A percentile compares a stretch with the other conserved stretches of the same genome.
Conservation (phyloP, 1,284 basidiomycete genomes). For the Leccinum subfulvum region DNA sequence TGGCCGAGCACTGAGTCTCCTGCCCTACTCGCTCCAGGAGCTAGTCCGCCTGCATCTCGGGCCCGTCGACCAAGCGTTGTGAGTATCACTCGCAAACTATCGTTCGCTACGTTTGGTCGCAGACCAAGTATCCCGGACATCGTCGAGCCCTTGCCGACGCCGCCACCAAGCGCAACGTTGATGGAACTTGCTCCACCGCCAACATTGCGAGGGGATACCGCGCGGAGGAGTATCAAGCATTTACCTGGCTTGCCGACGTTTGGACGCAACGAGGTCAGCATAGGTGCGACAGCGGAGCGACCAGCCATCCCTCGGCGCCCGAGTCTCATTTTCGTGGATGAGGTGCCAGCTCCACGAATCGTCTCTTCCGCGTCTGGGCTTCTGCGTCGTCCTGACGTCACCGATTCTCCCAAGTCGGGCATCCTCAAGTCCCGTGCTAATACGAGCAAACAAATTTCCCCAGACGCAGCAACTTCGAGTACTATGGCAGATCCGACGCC, state of each 20-base stretch:
- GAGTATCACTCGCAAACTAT: slow-evolving; percentile 32
- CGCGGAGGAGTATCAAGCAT: slow-evolving; percentile 19
- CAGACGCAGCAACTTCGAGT: neutral
- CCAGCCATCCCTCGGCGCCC: slow-evolving; percentile 18
- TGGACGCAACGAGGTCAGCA: slow-evolving; percentile 3
- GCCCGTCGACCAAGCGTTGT: slow-evolving; percentile 30
- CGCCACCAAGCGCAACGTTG: slow-evolving; percentile 13
- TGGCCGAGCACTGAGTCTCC: slow-evolving; percentile 26
- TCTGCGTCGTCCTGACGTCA: slow-evolving; percentile 2
- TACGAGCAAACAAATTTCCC: slow-evolving; percentile 6
- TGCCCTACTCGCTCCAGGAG: slow-evolving; percentile 10
- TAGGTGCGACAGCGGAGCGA: neutral
- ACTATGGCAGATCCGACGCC: neutral
- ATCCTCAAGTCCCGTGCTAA: slow-evolving; percentile 22
- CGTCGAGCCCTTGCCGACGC: slow-evolving; percentile 19
- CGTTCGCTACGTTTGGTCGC: slow-evolving; percentile 25
- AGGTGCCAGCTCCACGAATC: neutral
- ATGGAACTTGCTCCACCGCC: slow-evolving; percentile 23
- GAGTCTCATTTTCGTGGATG: slow-evolving; percentile 14
- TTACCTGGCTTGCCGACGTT: slow-evolving; percentile 23
- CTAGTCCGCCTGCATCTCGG: slow-evolving; percentile 8
- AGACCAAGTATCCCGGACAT: slow-evolving; percentile 1
- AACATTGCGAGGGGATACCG: slow-evolving; percentile 11
- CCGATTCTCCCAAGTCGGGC: slow-evolving; percentile 10
- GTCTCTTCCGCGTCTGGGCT: slow-evolving; percentile 2